phyloP scores from a whole-genome alignment of 495 filamentous ascomycete species.

The Mytilinidion resinicola region DNA sequence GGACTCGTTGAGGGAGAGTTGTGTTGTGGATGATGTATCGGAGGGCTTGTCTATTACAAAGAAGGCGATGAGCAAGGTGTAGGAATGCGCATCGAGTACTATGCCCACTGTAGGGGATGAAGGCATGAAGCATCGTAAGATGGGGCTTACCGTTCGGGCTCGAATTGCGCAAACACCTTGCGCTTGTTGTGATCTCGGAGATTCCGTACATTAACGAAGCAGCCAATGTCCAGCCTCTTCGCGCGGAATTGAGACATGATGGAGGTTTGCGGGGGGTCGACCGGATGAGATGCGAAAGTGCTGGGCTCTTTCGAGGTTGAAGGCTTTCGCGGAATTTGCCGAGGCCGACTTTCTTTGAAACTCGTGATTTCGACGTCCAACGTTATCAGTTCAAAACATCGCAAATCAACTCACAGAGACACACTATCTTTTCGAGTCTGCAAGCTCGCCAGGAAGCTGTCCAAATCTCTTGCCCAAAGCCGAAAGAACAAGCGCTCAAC shows the following conservation, averaged over 20 bases:
- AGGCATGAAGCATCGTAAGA: background rate
- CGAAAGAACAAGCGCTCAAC: too few relatives aligned
- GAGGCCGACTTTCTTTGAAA: too few relatives aligned
- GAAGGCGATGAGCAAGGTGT: too few relatives aligned
- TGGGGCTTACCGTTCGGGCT: slow-evolving; percentile 68
- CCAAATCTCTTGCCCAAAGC: too few relatives aligned
- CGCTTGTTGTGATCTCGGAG: slow-evolving; percentile 94
- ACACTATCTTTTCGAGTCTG: too few relatives aligned
- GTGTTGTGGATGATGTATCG: slow-evolving; percentile 93
- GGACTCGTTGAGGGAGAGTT: slow-evolving; percentile 66
- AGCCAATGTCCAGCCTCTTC: slow-evolving; percentile 79
- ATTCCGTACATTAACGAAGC: slow-evolving; percentile 73
- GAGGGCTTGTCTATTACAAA: slow-evolving; percentile 72
- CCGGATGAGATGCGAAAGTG: background rate
- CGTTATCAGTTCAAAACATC: too few relatives aligned
- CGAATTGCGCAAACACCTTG: slow-evolving; percentile 77
- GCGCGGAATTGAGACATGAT: slow-evolving; percentile 77
- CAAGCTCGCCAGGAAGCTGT: too few relatives aligned
- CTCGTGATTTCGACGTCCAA: too few relatives aligned
- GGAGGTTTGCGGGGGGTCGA: slow-evolving; percentile 1
- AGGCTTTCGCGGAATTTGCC: too few relatives aligned
- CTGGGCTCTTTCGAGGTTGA: background rate
- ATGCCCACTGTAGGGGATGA: too few relatives aligned
- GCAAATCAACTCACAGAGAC: too few relatives aligned
- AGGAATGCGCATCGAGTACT: too few relatives aligned